Percentiles rank a stretch among this genome's conserved stretches.
Evolutionary conservation across 2,329 filamentous ascomycete genomes (phyloP).

Genomic region (Colletotrichum gloeosporioides): DNA sequence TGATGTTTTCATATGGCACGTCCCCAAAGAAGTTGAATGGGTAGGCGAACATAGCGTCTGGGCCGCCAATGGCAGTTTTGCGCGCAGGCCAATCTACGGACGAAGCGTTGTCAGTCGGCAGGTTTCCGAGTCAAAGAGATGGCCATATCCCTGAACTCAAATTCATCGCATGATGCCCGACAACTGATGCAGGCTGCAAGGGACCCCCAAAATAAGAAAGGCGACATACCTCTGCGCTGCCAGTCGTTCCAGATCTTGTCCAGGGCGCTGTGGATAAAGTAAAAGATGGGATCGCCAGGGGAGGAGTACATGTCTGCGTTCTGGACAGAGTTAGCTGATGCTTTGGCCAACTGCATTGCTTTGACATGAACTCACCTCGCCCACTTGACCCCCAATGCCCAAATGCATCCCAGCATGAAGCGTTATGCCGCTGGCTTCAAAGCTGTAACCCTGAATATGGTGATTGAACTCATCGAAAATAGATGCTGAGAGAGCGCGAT

Average conservation of each 20-base stretch:
- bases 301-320: neutral
- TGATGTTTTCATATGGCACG: neutral
- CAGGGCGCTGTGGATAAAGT: too few relatives aligned
- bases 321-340: neutral
- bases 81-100: neutral
- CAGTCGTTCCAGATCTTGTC: too few relatives aligned
- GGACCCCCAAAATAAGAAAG: too few relatives aligned
- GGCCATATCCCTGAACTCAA: neutral
- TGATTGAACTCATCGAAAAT: neutral
- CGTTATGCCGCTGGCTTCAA: neutral
- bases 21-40: neutral
- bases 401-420: neutral
- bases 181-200: too few relatives aligned
- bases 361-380: neutral
- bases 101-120: neutral
- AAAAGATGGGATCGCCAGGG: neutral
- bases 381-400: neutral
- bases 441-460: neutral
- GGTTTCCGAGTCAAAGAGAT: neutral
- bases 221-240: too few relatives aligned
- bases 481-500: too few relatives aligned
- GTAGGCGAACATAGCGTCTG: neutral
- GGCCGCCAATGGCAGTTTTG: neutral
- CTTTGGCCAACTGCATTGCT: rapidly evolving
- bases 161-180: too few relatives aligned